Conservation (phyloP, 2,329 filamentous ascomycete species). For the Aspergillus spinulosporus region DNA sequence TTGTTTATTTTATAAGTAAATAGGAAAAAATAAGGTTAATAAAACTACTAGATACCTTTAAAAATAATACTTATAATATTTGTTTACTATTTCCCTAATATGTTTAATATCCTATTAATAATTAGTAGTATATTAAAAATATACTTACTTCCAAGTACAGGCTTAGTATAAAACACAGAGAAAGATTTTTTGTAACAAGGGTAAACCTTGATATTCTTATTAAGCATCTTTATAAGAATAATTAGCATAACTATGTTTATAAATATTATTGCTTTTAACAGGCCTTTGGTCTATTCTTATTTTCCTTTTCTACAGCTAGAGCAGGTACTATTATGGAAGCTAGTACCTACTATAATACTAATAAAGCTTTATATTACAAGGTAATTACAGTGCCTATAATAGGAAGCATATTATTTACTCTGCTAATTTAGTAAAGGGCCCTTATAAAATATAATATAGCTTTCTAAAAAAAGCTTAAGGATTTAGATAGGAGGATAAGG, state of each 20-base stretch:
- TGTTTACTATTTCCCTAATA: neutral
- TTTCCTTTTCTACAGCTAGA: neutral
- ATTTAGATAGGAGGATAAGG: neutral
- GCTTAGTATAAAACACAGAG: neutral
- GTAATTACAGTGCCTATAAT: neutral
- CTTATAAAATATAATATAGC: neutral
- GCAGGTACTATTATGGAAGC: neutral
- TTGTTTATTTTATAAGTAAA: neutral
- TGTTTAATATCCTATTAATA: neutral
- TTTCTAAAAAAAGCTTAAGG: neutral
- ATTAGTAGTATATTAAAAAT: neutral
- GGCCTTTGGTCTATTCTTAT: neutral
- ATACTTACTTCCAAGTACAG: neutral
- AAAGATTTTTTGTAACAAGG: neutral
- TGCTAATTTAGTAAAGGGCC: neutral
- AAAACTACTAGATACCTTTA: neutral
- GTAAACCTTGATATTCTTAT: neutral
- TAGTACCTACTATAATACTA: neutral
- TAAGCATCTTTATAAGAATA: neutral
- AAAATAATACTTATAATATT: neutral
- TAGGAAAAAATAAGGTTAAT: neutral
- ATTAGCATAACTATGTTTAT: neutral
- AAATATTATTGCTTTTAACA: neutral
- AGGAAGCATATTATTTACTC: neutral
- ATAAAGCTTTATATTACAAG: slow-evolving; percentile 1